Evolutionary conservation across 2,329 filamentous ascomycete genomes (phyloP).

Genomic region (Rhexocercosporidium sp.): DNA sequence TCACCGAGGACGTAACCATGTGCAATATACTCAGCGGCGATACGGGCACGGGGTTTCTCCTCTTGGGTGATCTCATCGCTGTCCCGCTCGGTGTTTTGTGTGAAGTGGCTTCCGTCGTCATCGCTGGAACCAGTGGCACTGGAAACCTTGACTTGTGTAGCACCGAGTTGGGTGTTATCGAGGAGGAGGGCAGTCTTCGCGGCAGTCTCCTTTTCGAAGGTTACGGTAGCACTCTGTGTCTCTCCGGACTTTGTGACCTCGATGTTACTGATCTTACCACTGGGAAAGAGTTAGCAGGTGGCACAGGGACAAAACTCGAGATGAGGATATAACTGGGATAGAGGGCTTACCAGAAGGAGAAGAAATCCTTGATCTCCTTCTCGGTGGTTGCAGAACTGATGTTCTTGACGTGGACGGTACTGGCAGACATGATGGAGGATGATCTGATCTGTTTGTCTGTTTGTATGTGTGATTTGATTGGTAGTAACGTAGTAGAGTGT

Average conservation of each 20-base stretch:
- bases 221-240: slow-evolving; percentile 85
- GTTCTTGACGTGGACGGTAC: slow-evolving; percentile 85
- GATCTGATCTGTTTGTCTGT: slow-evolving; percentile 15
- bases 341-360: slow-evolving; percentile 84
- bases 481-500: not conserved
- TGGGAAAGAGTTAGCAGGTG: slow-evolving; percentile 46
- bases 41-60: slow-evolving; percentile 93
- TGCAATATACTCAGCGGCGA: slow-evolving; percentile 94
- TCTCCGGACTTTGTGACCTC: slow-evolving; percentile 72
- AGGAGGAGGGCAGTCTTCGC: slow-evolving; percentile 96
- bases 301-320: not conserved
- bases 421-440: slow-evolving; percentile 38
- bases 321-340: not conserved
- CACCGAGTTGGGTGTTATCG: slow-evolving; percentile 93
- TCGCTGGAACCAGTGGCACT: slow-evolving; percentile 67
- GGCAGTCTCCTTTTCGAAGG: slow-evolving; percentile 95
- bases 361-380: slow-evolving; percentile 94
- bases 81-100: slow-evolving; percentile 60
- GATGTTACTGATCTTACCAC: slow-evolving; percentile 89
- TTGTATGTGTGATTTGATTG: not conserved
- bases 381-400: slow-evolving; percentile 83
- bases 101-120: slow-evolving; percentile 61
- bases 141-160: slow-evolving; percentile 80
- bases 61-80: slow-evolving; percentile 83
- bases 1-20: slow-evolving; percentile 88